Evolutionary conservation across 176 grass and related monocot species (phyloP).

Genomic region (Chloris gayana): DNA sequence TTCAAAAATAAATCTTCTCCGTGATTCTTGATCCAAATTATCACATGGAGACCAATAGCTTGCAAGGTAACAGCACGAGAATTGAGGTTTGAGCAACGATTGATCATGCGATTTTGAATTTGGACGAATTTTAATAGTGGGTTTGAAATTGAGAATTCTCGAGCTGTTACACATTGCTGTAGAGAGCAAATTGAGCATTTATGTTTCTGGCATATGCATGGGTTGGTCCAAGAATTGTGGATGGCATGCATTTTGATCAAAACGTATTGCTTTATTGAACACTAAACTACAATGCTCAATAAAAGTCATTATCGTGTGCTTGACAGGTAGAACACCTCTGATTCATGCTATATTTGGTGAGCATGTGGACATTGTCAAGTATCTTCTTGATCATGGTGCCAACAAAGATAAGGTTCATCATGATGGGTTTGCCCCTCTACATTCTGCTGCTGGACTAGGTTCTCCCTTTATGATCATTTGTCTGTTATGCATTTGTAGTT

Average conservation of each 20-base stretch:
- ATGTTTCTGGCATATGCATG: background rate
- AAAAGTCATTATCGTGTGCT: background rate
- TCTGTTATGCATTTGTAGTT: background rate
- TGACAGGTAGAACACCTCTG: slow-evolving; percentile 48
- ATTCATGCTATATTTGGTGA: slow-evolving; percentile 32
- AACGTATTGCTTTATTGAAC: background rate
- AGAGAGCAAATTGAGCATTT: too few species aligned
- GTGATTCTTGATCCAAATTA: too few species aligned
- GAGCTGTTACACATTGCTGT: too few species aligned
- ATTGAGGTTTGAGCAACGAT: too few species aligned
- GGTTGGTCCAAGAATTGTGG: too few species aligned
- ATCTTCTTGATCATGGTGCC: slow-evolving; percentile 58
- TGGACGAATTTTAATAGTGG: too few species aligned
- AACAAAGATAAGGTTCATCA: slow-evolving; percentile 22
- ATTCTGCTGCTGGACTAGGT: slow-evolving; percentile 48
- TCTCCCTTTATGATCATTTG: background rate
- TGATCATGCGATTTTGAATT: too few species aligned
- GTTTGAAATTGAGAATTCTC: too few species aligned
- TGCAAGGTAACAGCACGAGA: too few species aligned
- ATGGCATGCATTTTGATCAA: background rate
- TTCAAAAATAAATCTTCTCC: too few species aligned
- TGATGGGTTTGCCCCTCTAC: slow-evolving; percentile 47
- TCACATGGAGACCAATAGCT: too few species aligned
- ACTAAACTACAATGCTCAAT: background rate
- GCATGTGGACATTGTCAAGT: slow-evolving; percentile 20